Evolutionary conservation across 306 rosid genomes (phyloP).

Genomic region (Dryas drummondii): DNA sequence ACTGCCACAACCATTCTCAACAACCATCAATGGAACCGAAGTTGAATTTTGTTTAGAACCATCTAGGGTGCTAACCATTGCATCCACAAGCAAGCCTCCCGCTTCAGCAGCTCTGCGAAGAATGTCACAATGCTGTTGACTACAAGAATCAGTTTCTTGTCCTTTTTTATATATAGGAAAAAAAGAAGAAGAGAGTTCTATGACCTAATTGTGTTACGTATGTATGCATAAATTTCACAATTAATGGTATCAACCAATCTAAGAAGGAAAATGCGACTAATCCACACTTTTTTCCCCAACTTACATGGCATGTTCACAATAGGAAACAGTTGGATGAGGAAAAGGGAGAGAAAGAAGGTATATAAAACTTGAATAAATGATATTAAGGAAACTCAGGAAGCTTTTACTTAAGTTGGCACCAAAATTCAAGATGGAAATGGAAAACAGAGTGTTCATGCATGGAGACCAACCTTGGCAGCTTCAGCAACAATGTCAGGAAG

Average conservation of each 20-base stretch:
- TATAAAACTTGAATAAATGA: neutral
- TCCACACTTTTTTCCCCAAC: no score
- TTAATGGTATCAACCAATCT: no score
- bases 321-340: neutral
- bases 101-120: slow-evolving; percentile 97
- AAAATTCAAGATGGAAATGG: neutral
- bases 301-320: no score
- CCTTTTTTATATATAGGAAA: neutral
- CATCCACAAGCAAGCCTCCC: slow-evolving; percentile 92
- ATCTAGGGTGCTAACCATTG: slow-evolving; percentile 64
- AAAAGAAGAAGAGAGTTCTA: neutral
- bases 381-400: neutral
- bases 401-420: neutral
- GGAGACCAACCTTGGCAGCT: slow-evolving; percentile 86
- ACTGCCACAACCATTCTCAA: slow-evolving; percentile 96
- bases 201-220: no score
- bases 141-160: slow-evolving; percentile 34
- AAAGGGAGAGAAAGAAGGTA: neutral
- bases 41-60: slow-evolving; percentile 54
- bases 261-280: no score
- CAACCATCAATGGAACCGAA: slow-evolving; percentile 80
- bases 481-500: slow-evolving; percentile 95
- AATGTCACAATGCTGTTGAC: slow-evolving; percentile 86
- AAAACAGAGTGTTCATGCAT: slow-evolving; percentile 8
- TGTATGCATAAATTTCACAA: no score